A percentile compares a stretch with the other conserved stretches of the same genome.
Evolutionary conservation across 805 yeast genomes (phyloP).

Genomic region (Monosporozyma aquatica): DNA sequence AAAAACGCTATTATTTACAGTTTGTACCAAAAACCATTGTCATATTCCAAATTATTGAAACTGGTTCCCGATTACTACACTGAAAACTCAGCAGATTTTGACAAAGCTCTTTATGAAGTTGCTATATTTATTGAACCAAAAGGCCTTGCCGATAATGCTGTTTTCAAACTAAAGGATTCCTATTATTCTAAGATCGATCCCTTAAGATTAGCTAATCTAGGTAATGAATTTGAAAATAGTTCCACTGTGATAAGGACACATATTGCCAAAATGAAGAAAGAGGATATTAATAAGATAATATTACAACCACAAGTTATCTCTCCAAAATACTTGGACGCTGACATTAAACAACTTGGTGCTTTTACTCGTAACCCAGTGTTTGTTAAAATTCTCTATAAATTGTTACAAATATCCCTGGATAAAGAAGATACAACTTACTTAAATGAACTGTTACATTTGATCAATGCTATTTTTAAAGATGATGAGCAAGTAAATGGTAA

Average conservation of each 20-base stretch:
- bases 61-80: constrained; percentile 29
- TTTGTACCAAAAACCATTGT: constrained; percentile 42
- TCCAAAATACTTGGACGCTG: constrained; percentile 18
- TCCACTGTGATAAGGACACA: constrained; percentile 39
- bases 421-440: constrained; percentile 45
- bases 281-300: constrained; percentile 36
- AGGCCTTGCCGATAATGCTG: constrained; percentile 59
- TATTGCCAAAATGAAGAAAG: constrained; percentile 33
- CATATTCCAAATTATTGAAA: constrained; percentile 43
- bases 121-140: constrained; percentile 56
- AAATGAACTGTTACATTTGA: constrained; percentile 53
- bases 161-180: constrained; percentile 46
- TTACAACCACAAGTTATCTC: constrained; percentile 38
- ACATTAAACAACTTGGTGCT: constrained; percentile 38
- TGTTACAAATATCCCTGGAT: constrained; percentile 45
- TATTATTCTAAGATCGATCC: constrained; percentile 48
- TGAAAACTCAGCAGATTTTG: constrained; percentile 36
- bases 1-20: constrained; percentile 40
- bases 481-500: constrained; percentile 37
- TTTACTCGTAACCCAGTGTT: constrained; percentile 45
- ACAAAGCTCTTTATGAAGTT: constrained; percentile 45
- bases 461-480: constrained; percentile 56
- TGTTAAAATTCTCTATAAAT: constrained; percentile 48
- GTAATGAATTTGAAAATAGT: constrained; percentile 44
- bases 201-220: constrained; percentile 37